Conservation (phyloP, 2,329 filamentous ascomycete genomes). For the Trichoderma koningii region DNA sequence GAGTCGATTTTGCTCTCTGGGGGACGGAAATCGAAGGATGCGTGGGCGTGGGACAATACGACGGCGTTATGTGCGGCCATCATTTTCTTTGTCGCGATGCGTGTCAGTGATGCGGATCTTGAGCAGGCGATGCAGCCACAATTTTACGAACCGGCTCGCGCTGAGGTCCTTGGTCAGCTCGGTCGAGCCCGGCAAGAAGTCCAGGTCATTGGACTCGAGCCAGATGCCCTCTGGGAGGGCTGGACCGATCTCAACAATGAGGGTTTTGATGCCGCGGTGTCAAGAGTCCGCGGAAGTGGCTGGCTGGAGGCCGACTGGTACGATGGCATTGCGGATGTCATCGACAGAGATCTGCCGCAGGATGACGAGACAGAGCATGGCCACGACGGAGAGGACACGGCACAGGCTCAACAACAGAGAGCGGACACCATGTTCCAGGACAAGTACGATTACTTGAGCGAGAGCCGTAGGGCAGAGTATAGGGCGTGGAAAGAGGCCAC, state of each 20-base stretch:
- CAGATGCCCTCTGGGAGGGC: conserved; percentile 55
- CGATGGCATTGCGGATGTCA: conserved; percentile 57
- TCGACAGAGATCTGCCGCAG: conserved; percentile 38
- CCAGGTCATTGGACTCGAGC: conserved; percentile 42
- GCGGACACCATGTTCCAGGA: conserved; percentile 75
- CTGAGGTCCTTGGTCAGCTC: conserved; percentile 49
- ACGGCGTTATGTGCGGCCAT: conserved; percentile 61
- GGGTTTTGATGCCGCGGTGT: conserved; percentile 64
- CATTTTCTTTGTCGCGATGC: conserved; percentile 60
- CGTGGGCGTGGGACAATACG: conserved; percentile 52
- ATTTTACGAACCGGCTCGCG: conserved; percentile 50
- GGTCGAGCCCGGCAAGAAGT: conserved; percentile 47
- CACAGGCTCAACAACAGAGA: conserved; percentile 49
- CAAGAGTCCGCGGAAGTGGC: conserved; percentile 56
- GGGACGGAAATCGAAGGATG: conserved; percentile 50
- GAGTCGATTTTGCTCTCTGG: conserved; percentile 55
- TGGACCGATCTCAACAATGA: conserved; percentile 53
- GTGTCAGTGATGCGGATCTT: conserved; percentile 47
- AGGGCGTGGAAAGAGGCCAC: conserved; percentile 64
- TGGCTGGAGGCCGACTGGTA: conserved; percentile 69
- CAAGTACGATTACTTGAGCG: conserved; percentile 70
- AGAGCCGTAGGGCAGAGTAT: conserved; percentile 63
- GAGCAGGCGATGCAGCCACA: conserved; percentile 45
- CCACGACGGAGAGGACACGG: conserved; percentile 32
- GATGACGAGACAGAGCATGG: conserved; percentile 44